Evolutionary conservation across 2,329 filamentous ascomycete species (phyloP).

Genomic region (Aspergillus chevalieri): DNA sequence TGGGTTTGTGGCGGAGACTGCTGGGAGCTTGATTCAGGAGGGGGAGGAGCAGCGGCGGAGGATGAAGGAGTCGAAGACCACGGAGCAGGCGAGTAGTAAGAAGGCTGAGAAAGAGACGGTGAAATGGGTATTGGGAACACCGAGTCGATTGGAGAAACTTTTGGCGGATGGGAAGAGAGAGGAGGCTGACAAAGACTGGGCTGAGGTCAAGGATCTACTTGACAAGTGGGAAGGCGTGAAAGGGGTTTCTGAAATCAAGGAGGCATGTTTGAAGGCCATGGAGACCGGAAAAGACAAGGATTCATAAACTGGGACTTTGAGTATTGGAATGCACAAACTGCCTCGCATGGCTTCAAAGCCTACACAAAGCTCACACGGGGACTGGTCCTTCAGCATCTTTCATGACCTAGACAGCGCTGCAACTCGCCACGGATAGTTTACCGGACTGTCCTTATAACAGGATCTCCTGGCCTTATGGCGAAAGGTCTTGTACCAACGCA

Average conservation of each 20-base stretch:
- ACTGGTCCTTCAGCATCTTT: no score
- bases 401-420: no score
- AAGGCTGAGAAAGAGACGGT: constrained; percentile 37
- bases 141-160: constrained; percentile 31
- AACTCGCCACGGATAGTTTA: no score
- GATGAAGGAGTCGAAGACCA: constrained; percentile 21
- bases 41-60: constrained; percentile 29
- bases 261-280: constrained; percentile 37
- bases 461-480: no score
- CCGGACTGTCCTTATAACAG: no score
- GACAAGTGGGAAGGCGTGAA: constrained; percentile 39
- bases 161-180: constrained; percentile 33
- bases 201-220: constrained; percentile 32
- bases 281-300: constrained; percentile 12
- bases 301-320: constrained; percentile 14
- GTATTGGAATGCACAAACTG: not conserved
- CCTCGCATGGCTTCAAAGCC: not conserved
- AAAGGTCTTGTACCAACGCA: no score
- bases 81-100: constrained; percentile 12
- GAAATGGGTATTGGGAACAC: constrained; percentile 39
- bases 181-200: constrained; percentile 40
- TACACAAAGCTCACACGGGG: not conserved
- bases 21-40: constrained; percentile 33
- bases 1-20: constrained; percentile 41
- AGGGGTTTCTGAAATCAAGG: constrained; percentile 37